Conservation (phyloP, 305 asterid species). For the Coffea humblotiana region DNA sequence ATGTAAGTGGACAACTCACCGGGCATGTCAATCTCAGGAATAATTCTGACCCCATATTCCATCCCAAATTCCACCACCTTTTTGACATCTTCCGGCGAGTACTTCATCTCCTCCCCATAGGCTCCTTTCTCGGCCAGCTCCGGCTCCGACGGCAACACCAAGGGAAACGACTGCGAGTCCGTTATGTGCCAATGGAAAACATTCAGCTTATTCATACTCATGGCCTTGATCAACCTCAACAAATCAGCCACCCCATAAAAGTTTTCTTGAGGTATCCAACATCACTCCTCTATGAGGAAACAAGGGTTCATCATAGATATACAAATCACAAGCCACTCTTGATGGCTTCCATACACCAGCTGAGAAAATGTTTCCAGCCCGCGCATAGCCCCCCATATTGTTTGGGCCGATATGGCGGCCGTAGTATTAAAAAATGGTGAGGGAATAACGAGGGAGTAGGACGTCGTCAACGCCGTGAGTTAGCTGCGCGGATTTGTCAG, state of each 20-base stretch:
- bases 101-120: slow-evolving; percentile 62
- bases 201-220: slow-evolving; percentile 82
- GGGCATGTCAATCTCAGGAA: slow-evolving; percentile 95
- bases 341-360: slow-evolving; percentile 50
- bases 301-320: slow-evolving; percentile 60
- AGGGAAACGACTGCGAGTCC: slow-evolving; percentile 87
- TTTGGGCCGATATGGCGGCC: slow-evolving; percentile 37
- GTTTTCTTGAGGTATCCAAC: slow-evolving; percentile 84
- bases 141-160: slow-evolving; percentile 72
- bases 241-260: slow-evolving; percentile 51
- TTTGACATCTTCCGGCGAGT: slow-evolving; percentile 59
- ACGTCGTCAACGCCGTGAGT: slow-evolving; percentile 70
- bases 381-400: slow-evolving; percentile 61
- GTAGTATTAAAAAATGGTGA: neutral
- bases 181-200: slow-evolving; percentile 93
- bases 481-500: slow-evolving; percentile 43
- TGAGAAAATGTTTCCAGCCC: slow-evolving; percentile 70
- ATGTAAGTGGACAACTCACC: slow-evolving; percentile 38
- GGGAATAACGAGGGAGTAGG: slow-evolving; percentile 56
- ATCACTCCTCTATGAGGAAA: slow-evolving; percentile 66
- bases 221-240: slow-evolving; percentile 60
- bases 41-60: slow-evolving; percentile 70
- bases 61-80: slow-evolving; percentile 62
- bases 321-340: slow-evolving; percentile 50
- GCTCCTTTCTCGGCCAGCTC: slow-evolving; percentile 66